Evolutionary conservation across 768 basidiomycete species (phyloP), one percentile per base, ranked within the genome.

Genomic region (Vararia minispora): DNA sequence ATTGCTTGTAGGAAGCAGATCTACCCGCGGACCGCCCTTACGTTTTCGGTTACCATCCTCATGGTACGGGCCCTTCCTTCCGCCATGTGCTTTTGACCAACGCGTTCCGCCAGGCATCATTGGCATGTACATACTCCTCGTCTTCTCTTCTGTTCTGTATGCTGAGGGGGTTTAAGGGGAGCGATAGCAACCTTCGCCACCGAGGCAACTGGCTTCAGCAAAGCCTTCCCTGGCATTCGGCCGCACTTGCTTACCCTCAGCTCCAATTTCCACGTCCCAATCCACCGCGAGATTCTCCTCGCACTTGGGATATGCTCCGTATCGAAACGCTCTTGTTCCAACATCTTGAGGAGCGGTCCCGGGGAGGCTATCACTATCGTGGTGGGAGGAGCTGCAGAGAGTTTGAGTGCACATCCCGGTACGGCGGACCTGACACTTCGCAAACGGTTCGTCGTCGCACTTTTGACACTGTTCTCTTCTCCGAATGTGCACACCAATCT

Each of bases 11-110:
- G 90, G 90, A 89, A 61, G 80, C 76, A 25, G 87, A 94, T 47
- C 69, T 99, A 17, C 90, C 94, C 1, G 65, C 94, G 9, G 88
- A 95, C 57, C 66, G 91, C 45, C 81, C 87, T 14, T 99, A 99
- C 61, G 73, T 99, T 11, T 99, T 99, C 60, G 95, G 94, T 6
- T 97, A 97, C 59, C 95, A 99, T 59, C 95, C 95, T 13, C 95
- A 99, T 59, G 95, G 92, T 80, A 43, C 24, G 72, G 55, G 29
- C 23, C 16, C n/a, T 1, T 42, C 22, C 26, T 10, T 17, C 17
- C 14, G 30, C 42, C 8, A 37, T 36, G 25, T 28, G 35, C 10
- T 24, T 23, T 17, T 33, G 28, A 22, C 18, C n/a, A 3, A 13
- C 28, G 6, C 2, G 10, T 33, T 18, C 6, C 9, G 20, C 20